A percentile compares a stretch with the other conserved stretches of the same genome.
Evolutionary conservation across 768 basidiomycete species (phyloP).

Genomic region (Leccinellum luteum): DNA sequence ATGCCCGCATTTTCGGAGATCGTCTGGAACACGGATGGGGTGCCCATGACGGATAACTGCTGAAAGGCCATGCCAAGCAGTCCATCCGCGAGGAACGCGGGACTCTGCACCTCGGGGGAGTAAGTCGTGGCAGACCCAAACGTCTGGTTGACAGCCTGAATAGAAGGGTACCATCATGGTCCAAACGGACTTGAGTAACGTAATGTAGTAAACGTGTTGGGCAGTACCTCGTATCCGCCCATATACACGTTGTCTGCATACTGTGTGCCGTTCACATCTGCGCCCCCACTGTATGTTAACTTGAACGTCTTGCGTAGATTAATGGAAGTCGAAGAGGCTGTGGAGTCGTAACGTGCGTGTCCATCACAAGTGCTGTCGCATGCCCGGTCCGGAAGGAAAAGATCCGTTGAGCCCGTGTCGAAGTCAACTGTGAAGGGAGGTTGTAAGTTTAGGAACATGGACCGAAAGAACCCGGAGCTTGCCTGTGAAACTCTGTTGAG

Average conservation of each 20-base stretch:
- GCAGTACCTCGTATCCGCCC: conserved; percentile 33
- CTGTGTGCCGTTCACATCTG: conserved; percentile 35
- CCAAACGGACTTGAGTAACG: conserved; percentile 1
- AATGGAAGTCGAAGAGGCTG: conserved; percentile 31
- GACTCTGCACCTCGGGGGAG: conserved; percentile 28
- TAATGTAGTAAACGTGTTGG: conserved; percentile 11
- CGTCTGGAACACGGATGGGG: conserved; percentile 44
- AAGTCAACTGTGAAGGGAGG: conserved; percentile 42
- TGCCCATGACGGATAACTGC: conserved; percentile 33
- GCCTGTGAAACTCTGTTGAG: conserved; percentile 43
- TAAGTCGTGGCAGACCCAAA: conserved; percentile 44
- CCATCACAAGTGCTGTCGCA: conserved; percentile 32
- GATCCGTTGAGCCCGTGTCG: conserved; percentile 53
- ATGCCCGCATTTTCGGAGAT: conserved; percentile 33
- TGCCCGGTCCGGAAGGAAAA: conserved; percentile 37
- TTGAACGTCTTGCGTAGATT: conserved; percentile 27
- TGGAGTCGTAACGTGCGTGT: conserved; percentile 31
- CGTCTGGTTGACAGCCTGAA: conserved; percentile 37
- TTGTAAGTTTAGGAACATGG: not conserved
- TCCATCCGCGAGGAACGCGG: conserved; percentile 37
- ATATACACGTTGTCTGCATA: conserved; percentile 45
- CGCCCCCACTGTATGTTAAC: conserved; percentile 40
- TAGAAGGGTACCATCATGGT: not conserved
- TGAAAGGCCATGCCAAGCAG: conserved; percentile 44
- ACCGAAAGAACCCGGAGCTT: not conserved